Evolutionary conservation across 257 asterid genomes (phyloP), one percentile per base, ranked within the genome.

Genomic region (Fraxinus pennsylvanica): DNA sequence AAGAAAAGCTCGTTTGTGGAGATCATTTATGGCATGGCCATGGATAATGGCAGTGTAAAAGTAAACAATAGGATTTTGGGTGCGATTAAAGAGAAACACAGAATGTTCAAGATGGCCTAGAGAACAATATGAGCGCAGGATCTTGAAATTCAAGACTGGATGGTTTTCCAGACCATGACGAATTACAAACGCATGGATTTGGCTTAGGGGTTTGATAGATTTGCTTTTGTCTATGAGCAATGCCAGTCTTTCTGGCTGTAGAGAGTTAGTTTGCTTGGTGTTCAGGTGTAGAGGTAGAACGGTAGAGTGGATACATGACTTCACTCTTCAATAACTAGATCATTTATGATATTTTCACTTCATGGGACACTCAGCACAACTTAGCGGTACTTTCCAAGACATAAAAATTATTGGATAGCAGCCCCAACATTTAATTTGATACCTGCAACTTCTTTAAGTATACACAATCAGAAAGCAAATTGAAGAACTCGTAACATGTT

Each of bases 31-130:
- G 66, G 81, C 84, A 65, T 85, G 92, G 79, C 89, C 85, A 43
- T 78, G 89, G 72, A 88, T 88, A 74, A 88, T 57, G 76, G 88
- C 76, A 63, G 91, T 85, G 84, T 89, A 87, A 9, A 65, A 80
- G 90, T 61, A 85, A 70, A 89, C 88, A 75, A 82, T 79, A 29
- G 83, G 91, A 80, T 80, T 80, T 59, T 61, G 81, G 79, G 87
- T 86, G 22, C 66, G 85, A 50, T 73, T 76, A 73, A 88, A 86
- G 78, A 88, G 85, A 32, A 84, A 47, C 14, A 82, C 84, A 3
- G 90, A 81, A 63, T 76, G 27, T 52, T 78, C 57, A 73, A 83
- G 79, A 39, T 68, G 82, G 32, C 90, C 90, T n/a, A 85, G 66
- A 65, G 83, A 83, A 68, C 88, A 83, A 80, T 86, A 88, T 0